Evolutionary conservation across 805 yeast species (phyloP).

Genomic region (Candida ipomoeae): DNA sequence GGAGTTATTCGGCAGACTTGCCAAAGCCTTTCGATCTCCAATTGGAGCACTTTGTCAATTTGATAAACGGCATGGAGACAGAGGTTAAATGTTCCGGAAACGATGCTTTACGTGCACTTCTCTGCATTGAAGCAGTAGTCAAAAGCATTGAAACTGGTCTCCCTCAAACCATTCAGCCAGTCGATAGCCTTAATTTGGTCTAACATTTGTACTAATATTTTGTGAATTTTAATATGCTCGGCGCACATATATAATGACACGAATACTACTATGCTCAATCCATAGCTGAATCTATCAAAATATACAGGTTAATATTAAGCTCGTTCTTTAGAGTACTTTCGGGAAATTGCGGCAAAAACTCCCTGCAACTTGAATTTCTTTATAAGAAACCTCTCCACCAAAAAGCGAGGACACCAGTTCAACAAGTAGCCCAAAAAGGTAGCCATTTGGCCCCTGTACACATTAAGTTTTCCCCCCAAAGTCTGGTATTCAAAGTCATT

Average conservation of each 20-base stretch:
- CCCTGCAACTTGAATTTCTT: slow-evolving; percentile 30
- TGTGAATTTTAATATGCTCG: background rate
- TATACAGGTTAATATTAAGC: too few relatives aligned
- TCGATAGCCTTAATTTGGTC: slow-evolving; percentile 1
- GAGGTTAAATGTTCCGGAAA: slow-evolving; percentile 28
- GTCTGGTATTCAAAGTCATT: slow-evolving; percentile 38
- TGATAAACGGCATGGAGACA: slow-evolving; percentile 27
- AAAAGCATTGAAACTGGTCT: slow-evolving; percentile 28
- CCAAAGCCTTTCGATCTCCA: slow-evolving; percentile 37
- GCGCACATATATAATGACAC: background rate
- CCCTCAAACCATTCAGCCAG: slow-evolving; percentile 18
- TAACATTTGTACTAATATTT: background rate
- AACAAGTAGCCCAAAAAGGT: slow-evolving; percentile 30
- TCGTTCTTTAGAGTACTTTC: slow-evolving; percentile 16
- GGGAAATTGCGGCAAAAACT: slow-evolving; percentile 23
- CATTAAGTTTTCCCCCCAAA: slow-evolving; percentile 42
- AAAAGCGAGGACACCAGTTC: slow-evolving; percentile 42
- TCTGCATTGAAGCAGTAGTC: slow-evolving; percentile 34
- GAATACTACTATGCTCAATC: background rate
- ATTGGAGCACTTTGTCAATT: slow-evolving; percentile 35
- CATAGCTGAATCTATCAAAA: too few relatives aligned
- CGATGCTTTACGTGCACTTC: slow-evolving; percentile 32
- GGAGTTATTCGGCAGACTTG: slow-evolving; percentile 4
- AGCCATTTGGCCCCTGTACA: slow-evolving; percentile 54
- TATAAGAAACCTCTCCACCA: slow-evolving; percentile 39